Evolutionary conservation across 192 early-diverging fungal species (phyloP), one percentile per base, ranked within the genome.

Genomic region (Oehlia diaphana): DNA sequence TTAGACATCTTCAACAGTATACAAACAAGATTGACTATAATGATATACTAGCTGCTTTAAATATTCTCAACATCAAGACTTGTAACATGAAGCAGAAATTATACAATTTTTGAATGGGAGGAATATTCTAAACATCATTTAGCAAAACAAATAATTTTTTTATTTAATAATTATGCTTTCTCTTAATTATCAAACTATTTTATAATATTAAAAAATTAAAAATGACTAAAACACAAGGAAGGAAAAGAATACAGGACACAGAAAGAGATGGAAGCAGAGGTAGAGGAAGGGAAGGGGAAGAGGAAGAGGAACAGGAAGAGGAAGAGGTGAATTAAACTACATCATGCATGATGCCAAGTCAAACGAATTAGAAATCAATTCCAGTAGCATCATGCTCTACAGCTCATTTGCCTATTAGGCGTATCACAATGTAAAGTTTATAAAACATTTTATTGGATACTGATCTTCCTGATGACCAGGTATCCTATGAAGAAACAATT

Each of bases 1-100:
- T 72, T 72, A 14, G 71, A 47, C 47, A 53, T 49, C 71, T 72
- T 72, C 71, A 49, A 72, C 23, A 31, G 71, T 72, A 53, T 72
- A 72, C 50, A 23, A 28, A 72, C 50, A 23, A 28, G 28, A 13
- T 72, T 72, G 44, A 72, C 42, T 72, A 16, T 19, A 16, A 49
- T 2, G 7, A 72, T 72, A 23, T 5, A 50, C 49, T 0, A 72
- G 35, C 71, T 50, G 71, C 42, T 31, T 26, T 72, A 72, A 72
- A 19, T 6, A 42, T 72, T 10, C 35, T 33, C 13, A 33, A 42
- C 0, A n/a, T 4, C 5, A 23, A 50, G 49, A 23, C 13, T 0
- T 6, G 14, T 2, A 23, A 21, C 35, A 72, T 50, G 44, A 72
- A 19, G 71, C 49, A 21, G 5, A 49, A 33, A 33, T 39, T 26